Evolutionary conservation across 75 land plant species (phyloP), one percentile per base, ranked within the genome.

Genomic region (Cunninghamia lanceolata): DNA sequence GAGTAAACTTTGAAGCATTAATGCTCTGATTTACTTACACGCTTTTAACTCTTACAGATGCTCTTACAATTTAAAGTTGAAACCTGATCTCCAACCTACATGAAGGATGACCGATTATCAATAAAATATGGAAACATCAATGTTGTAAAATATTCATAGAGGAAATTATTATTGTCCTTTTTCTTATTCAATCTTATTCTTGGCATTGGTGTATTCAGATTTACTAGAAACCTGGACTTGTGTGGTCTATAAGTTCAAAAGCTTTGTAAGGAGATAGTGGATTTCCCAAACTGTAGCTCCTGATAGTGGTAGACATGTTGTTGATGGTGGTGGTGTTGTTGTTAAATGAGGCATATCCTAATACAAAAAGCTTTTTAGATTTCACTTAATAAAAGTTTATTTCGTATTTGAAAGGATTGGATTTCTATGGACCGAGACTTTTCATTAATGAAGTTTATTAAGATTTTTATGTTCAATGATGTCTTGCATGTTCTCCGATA

Each of bases 191-290:
- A n/a, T n/a, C n/a, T n/a, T n/a, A n/a, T n/a, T 45, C 42, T 38
- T 47, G 9, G 46, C 70, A 76, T 19, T 50, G 21, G 66, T 43
- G 28, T 25, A 68, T 83, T 46, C 86, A 96, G 98, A 87, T 96
- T 95, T 89, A 85, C 89, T 54, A 95, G 93, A 19, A 96, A 96
- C 87, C 70, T 90, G 40, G 95, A 95, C 79, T 89, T 96, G 30
- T 97, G 99, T 91, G 99, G 99, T n/a, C 86, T 81, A 35, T 98
- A 94, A 90, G 88, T 94, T 70, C 88, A 90, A 66, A 92, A 90
- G 85, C 84, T 83, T 9, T 97, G 99, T 83, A 87, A 89, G 52
- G 90, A 90, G 82, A 86, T 93, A 39, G 53, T 90, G 82, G 94
- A 93, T 43, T 93, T 92, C 85, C 96, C 94, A n/a, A 80, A 92